A percentile compares a stretch with the other conserved stretches of the same genome.
Evolutionary conservation across 352 stramenopile genomes (phyloP).

Genomic region (Aphanomyces cochlioides): DNA sequence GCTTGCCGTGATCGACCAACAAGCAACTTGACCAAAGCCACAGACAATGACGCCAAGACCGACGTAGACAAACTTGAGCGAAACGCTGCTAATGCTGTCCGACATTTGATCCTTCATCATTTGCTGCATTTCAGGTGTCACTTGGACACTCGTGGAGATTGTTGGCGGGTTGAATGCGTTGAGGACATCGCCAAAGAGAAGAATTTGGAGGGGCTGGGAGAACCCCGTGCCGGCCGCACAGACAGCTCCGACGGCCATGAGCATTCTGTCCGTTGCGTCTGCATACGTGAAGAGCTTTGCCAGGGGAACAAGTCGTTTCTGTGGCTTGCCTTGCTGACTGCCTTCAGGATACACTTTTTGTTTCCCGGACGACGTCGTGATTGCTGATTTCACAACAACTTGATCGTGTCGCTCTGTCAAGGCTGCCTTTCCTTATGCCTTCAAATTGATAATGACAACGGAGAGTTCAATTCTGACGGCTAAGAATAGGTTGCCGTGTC

Average conservation of each 20-base stretch:
- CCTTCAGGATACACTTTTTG: neutral
- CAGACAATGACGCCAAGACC: constrained; percentile 51
- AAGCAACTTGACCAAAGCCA: constrained; percentile 53
- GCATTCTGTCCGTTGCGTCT: constrained; percentile 3
- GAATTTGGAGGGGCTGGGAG: constrained; percentile 27
- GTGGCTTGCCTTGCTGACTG: neutral
- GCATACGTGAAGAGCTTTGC: constrained; percentile 25
- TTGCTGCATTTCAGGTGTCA: neutral
- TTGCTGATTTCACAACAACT: no score
- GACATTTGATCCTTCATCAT: constrained; percentile 18
- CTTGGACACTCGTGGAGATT: constrained; percentile 10
- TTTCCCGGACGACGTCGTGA: neutral
- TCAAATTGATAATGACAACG: no score
- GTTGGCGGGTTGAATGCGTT: constrained; percentile 34
- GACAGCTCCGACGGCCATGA: constrained; percentile 19
- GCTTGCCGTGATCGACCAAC: constrained; percentile 38
- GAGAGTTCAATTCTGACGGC: no score
- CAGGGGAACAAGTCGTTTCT: constrained; percentile 31
- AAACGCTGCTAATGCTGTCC: constrained; percentile 32
- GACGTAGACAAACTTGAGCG: constrained; percentile 55
- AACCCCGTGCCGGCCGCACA: constrained; percentile 24
- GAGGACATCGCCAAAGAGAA: constrained; percentile 35
- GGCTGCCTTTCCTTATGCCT: no score
- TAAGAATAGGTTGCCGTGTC: no score
- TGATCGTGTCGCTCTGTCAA: no score